phyloP scores from a whole-genome alignment of 2,329 filamentous ascomycete genomes.

The Ophiognomonia clavigignenti-juglandacearum region DNA sequence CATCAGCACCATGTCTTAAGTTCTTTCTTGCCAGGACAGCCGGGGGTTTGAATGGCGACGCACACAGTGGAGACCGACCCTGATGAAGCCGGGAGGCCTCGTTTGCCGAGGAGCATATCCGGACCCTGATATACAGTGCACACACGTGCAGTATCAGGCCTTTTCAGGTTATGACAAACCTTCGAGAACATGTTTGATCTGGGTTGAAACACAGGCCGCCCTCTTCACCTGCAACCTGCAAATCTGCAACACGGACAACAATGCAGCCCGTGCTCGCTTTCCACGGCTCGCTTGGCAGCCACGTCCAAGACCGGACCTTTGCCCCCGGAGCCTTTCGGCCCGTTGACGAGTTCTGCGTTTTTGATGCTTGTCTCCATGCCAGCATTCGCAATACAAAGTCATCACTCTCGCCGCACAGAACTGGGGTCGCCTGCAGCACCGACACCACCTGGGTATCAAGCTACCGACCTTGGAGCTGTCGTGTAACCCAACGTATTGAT shows the following conservation, averaged over 20 bases:
- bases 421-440: too few relatives aligned
- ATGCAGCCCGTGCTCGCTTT: conserved; percentile 6
- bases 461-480: neutral
- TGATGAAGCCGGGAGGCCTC: neutral
- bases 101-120: too few relatives aligned
- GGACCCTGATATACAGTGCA: conserved; percentile 9
- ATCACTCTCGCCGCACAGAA: too few relatives aligned
- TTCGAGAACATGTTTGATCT: neutral
- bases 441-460: too few relatives aligned
- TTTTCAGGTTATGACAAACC: neutral
- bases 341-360: neutral
- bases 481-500: too few relatives aligned
- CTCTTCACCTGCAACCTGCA: neutral
- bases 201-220: neutral
- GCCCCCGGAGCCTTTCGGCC: conserved; percentile 7
- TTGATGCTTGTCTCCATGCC: neutral
- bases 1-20: too few relatives aligned
- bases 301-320: neutral
- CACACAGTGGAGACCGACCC: neutral
- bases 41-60: neutral
- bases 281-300: neutral
- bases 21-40: too few relatives aligned
- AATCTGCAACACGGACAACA: conserved; percentile 11
- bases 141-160: neutral
- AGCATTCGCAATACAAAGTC: too few relatives aligned